Conservation (phyloP, 2,329 filamentous ascomycete species). For the Colletotrichum cordylinicola region DNA sequence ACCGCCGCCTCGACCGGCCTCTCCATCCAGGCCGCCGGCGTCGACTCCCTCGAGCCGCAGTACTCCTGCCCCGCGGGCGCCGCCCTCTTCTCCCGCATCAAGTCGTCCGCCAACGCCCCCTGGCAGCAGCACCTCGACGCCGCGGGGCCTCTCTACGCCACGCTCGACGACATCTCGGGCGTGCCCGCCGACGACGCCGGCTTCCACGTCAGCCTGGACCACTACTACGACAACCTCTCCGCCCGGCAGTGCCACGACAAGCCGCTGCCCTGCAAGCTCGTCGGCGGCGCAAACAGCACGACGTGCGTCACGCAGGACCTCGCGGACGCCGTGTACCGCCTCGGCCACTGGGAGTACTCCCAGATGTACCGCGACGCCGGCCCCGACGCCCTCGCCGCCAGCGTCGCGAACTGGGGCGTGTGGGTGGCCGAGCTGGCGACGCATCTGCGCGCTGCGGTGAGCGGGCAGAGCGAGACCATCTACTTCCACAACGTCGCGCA, state of each 20-base stretch:
- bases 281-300: constrained; percentile 47
- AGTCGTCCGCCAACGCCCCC: constrained; percentile 44
- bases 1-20: constrained; percentile 48
- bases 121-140: constrained; percentile 72
- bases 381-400: constrained; percentile 65
- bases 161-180: constrained; percentile 73
- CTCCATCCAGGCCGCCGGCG: constrained; percentile 46
- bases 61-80: constrained; percentile 68
- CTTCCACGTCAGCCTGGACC: constrained; percentile 78
- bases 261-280: constrained; percentile 71
- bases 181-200: constrained; percentile 59
- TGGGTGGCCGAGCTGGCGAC: constrained; percentile 75
- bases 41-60: constrained; percentile 77
- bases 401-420: constrained; percentile 69
- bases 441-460: constrained; percentile 63
- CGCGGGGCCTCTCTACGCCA: constrained; percentile 58
- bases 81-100: constrained; percentile 47
- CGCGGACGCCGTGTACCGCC: constrained; percentile 74
- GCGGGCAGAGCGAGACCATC: constrained; percentile 39
- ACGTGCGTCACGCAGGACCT: constrained; percentile 67
- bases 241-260: constrained; percentile 79
- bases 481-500: constrained; percentile 84
- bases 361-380: constrained; percentile 74
- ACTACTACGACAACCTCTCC: constrained; percentile 86
- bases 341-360: constrained; percentile 83